These are phyloP conservation scores for Zychaea mexicana DNA, from an alignment of 371 early-diverging fungal genomes.

Conservation along the genomic window DNA sequence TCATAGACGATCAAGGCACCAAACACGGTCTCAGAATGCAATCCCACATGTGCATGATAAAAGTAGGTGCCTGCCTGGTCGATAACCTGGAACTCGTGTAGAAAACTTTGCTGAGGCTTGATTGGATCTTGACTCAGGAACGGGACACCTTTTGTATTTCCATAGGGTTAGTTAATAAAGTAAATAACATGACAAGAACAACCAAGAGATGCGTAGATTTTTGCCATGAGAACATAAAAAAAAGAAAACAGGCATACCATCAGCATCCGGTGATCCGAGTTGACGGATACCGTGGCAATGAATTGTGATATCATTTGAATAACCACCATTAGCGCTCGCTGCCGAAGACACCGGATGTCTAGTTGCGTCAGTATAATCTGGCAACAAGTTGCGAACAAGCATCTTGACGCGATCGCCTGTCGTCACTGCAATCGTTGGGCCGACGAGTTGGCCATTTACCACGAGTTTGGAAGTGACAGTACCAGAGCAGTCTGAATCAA, in stretches of 20 bases:
- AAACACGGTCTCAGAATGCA: conserved; percentile 37
- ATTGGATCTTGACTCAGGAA: conserved; percentile 43
- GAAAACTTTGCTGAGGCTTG: conserved; percentile 25
- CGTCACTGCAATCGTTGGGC: conserved; percentile 37
- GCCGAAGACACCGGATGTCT: not conserved
- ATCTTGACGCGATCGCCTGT: conserved; percentile 35
- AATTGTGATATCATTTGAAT: conserved; percentile 14
- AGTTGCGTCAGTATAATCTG: not conserved
- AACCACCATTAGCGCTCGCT: too few relatives aligned
- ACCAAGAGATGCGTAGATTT: too few relatives aligned
- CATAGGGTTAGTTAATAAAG: too few relatives aligned
- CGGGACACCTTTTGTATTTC: conserved; percentile 37
- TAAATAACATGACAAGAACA: too few relatives aligned
- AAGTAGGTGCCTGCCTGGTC: conserved; percentile 49
- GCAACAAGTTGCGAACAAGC: conserved; percentile 26
- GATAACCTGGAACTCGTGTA: conserved; percentile 30
- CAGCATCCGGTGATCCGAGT: conserved; percentile 34
- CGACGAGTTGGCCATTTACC: conserved; percentile 48
- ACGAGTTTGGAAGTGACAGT: conserved; percentile 10
- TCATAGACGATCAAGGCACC: conserved; percentile 53
- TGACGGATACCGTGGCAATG: conserved; percentile 52
- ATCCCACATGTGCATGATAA: conserved; percentile 47
- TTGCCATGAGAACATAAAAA: too few relatives aligned
- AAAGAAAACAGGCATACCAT: too few relatives aligned
- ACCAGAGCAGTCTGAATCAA: conserved; percentile 35